Conservation (phyloP, 441 rosid genomes). For the Adansonia gregorii region DNA sequence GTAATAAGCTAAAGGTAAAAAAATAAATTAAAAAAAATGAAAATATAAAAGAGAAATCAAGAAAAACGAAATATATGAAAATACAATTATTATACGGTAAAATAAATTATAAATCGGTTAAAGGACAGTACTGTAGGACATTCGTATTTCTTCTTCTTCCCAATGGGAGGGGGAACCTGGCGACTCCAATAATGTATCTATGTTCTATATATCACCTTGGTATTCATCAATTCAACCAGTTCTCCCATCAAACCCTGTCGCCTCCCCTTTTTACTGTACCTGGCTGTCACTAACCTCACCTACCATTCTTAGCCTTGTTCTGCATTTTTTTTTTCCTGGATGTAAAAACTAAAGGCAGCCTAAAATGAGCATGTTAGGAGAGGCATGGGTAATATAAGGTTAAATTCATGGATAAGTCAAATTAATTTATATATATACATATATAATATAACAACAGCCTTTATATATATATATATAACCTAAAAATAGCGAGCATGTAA, state of each 20-base stretch:
- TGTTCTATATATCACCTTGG: background rate
- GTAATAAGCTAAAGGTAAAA: no score
- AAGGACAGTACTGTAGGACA: background rate
- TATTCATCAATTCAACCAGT: background rate
- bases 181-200: background rate
- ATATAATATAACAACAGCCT: no score
- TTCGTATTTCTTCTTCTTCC: background rate
- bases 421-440: no score
- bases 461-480: no score
- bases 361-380: background rate
- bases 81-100: no score
- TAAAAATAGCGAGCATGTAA: no score
- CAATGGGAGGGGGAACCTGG: background rate
- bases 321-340: background rate
- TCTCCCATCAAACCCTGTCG: background rate
- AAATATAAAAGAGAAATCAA: no score
- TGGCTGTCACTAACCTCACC: conserved; percentile 6
- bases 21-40: no score
- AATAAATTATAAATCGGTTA: background rate
- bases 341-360: background rate
- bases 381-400: background rate
- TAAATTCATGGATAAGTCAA: no score
- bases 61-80: no score
- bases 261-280: background rate
- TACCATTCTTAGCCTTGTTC: conserved; percentile 12